Percentiles rank a stretch among this genome's conserved stretches.
Evolutionary conservation across 1,284 basidiomycete genomes (phyloP).

Genomic region (Polyporus tsugae): DNA sequence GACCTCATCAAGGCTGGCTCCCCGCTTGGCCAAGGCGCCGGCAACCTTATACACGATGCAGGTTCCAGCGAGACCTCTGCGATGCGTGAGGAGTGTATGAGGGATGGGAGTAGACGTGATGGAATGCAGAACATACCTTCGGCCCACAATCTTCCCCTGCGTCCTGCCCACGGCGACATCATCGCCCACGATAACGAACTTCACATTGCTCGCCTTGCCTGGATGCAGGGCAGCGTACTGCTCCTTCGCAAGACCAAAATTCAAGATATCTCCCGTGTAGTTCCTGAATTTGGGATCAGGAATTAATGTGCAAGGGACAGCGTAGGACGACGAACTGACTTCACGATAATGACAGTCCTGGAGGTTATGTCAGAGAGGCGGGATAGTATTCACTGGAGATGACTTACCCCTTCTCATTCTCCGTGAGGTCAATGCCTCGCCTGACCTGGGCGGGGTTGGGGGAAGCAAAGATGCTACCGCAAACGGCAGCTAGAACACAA

Average conservation of each 20-base stretch:
- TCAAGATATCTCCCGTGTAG: slow-evolving; percentile 91
- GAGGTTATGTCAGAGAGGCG: neutral
- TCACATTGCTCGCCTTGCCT: slow-evolving; percentile 71
- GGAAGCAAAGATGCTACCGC: slow-evolving; percentile 89
- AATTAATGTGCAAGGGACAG: neutral
- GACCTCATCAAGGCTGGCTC: slow-evolving; percentile 79
- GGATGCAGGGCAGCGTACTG: slow-evolving; percentile 80
- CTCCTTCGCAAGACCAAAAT: slow-evolving; percentile 93
- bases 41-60: slow-evolving; percentile 94
- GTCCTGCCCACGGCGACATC: slow-evolving; percentile 88
- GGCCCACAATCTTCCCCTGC: slow-evolving; percentile 84
- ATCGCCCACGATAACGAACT: slow-evolving; percentile 89
- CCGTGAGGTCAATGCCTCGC: slow-evolving; percentile 80
- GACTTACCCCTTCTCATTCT: slow-evolving; percentile 79
- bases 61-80: slow-evolving; percentile 87
- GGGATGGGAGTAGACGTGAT: neutral
- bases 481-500: slow-evolving; percentile 72
- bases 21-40: slow-evolving; percentile 81
- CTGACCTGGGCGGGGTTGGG: slow-evolving; percentile 87
- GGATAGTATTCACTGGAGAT: neutral
- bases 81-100: neutral
- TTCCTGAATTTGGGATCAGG: slow-evolving; percentile 55
- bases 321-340: slow-evolving; percentile 55
- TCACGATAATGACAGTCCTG: slow-evolving; percentile 86
- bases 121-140: slow-evolving; percentile 55